Evolutionary conservation across 2,329 filamentous ascomycete species (phyloP).

Genomic region (Paraphoma sp.): DNA sequence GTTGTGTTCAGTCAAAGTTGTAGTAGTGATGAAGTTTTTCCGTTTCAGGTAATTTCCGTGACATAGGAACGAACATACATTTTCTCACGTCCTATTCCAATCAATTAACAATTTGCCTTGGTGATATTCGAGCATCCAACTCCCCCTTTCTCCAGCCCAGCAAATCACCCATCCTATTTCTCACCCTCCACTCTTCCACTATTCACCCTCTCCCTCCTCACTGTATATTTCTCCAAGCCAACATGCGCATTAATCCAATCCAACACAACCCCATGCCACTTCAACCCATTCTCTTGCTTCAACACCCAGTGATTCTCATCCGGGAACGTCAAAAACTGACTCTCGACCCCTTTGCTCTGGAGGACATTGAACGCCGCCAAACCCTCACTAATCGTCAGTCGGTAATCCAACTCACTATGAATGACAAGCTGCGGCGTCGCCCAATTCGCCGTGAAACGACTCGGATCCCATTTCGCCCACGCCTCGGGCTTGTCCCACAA

Average conservation of each 20-base stretch:
- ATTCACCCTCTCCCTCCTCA: conserved; percentile 18
- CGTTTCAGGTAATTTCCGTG: too few relatives aligned
- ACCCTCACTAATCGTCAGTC: conserved; percentile 84
- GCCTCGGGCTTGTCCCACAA: conserved; percentile 50
- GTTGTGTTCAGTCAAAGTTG: too few relatives aligned
- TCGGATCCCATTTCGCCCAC: conserved; percentile 66
- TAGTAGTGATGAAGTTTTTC: too few relatives aligned
- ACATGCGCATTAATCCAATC: conserved; percentile 73
- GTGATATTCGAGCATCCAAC: too few relatives aligned
- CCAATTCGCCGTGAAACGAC: conserved; percentile 70
- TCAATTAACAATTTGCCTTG: too few relatives aligned
- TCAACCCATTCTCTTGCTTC: conserved; percentile 86
- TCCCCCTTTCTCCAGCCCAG: too few relatives aligned
- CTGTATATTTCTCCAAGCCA: conserved; percentile 56
- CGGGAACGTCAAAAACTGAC: conserved; percentile 80
- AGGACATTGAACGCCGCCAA: conserved; percentile 85
- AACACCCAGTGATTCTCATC: conserved; percentile 85
- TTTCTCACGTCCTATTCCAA: too few relatives aligned
- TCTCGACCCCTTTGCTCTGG: conserved; percentile 76
- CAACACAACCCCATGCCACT: conserved; percentile 89
- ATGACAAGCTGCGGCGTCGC: conserved; percentile 87
- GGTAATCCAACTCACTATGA: conserved; percentile 89
- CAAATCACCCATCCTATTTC: too few relatives aligned
- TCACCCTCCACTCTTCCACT: neutral
- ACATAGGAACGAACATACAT: too few relatives aligned